Evolutionary conservation across 169 alveolate genomes (phyloP).

Genomic region (Plasmodium coatneyi): DNA sequence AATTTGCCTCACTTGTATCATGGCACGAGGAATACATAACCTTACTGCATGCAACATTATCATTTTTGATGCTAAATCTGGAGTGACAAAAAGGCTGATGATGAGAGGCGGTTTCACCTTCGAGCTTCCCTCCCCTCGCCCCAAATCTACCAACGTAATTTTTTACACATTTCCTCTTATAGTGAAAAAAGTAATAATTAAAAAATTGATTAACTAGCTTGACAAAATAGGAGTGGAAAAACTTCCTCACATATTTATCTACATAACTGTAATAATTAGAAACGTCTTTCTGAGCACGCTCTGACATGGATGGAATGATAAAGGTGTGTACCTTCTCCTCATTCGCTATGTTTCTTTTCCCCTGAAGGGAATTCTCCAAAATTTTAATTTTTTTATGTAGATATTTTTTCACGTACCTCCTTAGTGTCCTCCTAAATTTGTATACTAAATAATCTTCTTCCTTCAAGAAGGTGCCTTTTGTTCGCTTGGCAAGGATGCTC

Average conservation of each 20-base stretch:
- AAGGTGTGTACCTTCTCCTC: background rate
- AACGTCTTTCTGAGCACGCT: background rate
- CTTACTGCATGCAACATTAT: background rate
- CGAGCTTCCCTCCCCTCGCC: background rate
- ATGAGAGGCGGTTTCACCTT: background rate
- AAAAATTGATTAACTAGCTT: conserved; percentile 21
- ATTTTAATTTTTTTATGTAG: background rate
- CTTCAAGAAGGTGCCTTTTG: background rate
- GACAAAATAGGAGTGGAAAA: background rate
- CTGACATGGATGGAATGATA: background rate
- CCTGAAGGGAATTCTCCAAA: background rate
- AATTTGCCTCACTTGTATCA: background rate
- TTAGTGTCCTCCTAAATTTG: background rate
- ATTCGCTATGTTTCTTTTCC: background rate
- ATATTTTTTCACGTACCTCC: background rate
- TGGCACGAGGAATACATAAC: background rate
- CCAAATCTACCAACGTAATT: background rate
- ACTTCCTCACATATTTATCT: conserved; percentile 1
- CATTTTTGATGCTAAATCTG: background rate
- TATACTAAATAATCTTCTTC: background rate
- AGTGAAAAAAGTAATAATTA: conserved; percentile 13
- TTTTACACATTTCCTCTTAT: background rate
- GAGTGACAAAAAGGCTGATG: background rate
- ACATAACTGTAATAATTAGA: conserved; percentile 11
- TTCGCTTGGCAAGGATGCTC: background rate